Conservation (phyloP, 805 yeast species). For the Ogataea trehaloabstinens region DNA sequence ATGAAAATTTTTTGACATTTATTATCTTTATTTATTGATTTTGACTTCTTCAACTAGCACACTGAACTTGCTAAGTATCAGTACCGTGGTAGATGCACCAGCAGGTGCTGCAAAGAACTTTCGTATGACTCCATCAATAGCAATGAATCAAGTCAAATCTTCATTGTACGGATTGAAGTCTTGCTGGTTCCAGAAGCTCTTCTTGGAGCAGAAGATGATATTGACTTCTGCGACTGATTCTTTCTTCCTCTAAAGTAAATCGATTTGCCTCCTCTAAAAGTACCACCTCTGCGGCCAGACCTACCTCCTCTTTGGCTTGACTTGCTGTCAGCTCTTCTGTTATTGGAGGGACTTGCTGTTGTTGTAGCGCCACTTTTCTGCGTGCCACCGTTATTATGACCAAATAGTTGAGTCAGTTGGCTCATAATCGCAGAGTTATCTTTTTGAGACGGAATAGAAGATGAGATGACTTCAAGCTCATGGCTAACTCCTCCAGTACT, state of each 20-base stretch:
- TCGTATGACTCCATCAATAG: no score
- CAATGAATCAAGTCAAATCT: constrained; percentile 11
- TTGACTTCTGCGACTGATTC: constrained; percentile 1
- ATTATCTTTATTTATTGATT: no score
- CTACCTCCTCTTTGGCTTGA: constrained; percentile 4
- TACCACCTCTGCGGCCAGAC: constrained; percentile 1
- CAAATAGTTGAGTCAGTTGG: constrained; percentile 16
- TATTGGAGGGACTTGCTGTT: not conserved
- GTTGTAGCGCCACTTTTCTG: constrained; percentile 1
- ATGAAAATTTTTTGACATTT: no score
- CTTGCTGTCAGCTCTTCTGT: constrained; percentile 5
- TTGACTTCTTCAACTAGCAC: no score
- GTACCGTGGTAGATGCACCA: no score
- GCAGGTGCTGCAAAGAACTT: no score
- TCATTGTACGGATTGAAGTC: constrained; percentile 18
- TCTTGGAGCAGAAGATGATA: not conserved
- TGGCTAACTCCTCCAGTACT: constrained; percentile 4
- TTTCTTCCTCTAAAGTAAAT: constrained; percentile 7
- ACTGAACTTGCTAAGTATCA: no score
- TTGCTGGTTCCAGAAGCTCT: constrained; percentile 1
- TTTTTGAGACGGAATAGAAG: constrained; percentile 17
- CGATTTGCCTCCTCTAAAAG: constrained; percentile 3
- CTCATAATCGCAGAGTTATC: constrained; percentile 13
- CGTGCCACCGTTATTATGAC: constrained; percentile 3
- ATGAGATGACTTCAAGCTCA: constrained; percentile 17